Conservation (phyloP, 495 filamentous ascomycete species). For the Daldinia concentrica region DNA sequence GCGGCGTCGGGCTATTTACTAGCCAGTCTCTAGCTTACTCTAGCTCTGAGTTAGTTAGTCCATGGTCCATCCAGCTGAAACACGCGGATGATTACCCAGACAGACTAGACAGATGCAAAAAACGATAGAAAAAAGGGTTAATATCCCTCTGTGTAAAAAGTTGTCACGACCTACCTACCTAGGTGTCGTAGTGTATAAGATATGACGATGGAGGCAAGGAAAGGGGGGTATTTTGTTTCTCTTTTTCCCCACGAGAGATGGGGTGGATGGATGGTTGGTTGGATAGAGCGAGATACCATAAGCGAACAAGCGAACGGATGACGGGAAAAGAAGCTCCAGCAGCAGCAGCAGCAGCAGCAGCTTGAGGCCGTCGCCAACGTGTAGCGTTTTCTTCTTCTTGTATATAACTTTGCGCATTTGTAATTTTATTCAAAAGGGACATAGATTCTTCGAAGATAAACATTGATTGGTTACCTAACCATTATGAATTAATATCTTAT, state of each 20-base stretch:
- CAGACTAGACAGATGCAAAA: neutral
- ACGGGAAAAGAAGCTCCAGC: neutral
- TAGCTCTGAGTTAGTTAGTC: neutral
- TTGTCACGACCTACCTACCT: neutral
- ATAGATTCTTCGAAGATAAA: neutral
- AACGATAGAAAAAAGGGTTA: neutral
- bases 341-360: too few species aligned
- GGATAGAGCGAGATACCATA: neutral
- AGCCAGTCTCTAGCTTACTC: neutral
- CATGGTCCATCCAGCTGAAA: neutral
- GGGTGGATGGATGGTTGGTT: neutral
- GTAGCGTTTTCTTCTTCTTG: neutral
- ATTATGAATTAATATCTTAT: neutral
- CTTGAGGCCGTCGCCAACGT: neutral
- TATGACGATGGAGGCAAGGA: neutral
- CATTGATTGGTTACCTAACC: neutral
- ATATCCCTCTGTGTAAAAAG: neutral
- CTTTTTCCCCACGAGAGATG: neutral
- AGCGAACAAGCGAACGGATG: neutral
- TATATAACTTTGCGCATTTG: conserved; percentile 2
- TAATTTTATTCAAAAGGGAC: neutral
- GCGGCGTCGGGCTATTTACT: neutral
- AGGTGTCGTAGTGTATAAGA: neutral
- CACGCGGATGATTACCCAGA: neutral
- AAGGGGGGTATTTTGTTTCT: neutral